A percentile compares a stretch with the other conserved stretches of the same genome.
Evolutionary conservation across 176 grass and related monocot species (phyloP).

Genomic region (Triticum timopheevii): DNA sequence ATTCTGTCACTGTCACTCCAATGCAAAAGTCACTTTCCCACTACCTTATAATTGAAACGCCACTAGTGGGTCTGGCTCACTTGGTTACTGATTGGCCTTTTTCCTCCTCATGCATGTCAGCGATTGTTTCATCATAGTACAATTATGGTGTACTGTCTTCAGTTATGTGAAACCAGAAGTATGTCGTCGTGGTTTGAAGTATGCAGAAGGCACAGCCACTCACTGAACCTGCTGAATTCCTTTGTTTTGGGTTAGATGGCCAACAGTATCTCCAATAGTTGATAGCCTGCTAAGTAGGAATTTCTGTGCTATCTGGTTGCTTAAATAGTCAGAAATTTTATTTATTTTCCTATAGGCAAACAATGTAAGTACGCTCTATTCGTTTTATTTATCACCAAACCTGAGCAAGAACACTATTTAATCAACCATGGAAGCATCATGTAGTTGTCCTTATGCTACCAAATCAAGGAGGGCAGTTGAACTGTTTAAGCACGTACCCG

Average conservation of each 20-base stretch:
- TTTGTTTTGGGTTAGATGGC: background rate
- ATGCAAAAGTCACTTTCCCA: slow-evolving; percentile 41
- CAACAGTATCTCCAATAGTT: background rate
- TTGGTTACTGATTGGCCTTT: slow-evolving; percentile 7
- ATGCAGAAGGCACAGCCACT: background rate
- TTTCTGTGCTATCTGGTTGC: background rate
- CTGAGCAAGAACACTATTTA: slow-evolving; percentile 26
- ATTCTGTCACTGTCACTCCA: slow-evolving; percentile 33
- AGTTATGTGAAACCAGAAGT: background rate
- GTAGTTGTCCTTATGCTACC: slow-evolving; percentile 42
- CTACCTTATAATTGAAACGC: slow-evolving; percentile 43
- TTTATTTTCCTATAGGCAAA: background rate
- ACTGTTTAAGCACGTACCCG: slow-evolving; percentile 33
- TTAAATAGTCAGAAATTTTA: background rate
- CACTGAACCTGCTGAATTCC: background rate
- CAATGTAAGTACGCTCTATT: background rate
- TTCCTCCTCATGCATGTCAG: slow-evolving; percentile 11
- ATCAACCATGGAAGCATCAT: slow-evolving; percentile 26
- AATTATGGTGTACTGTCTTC: background rate
- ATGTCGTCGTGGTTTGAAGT: background rate
- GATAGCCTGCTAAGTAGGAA: background rate
- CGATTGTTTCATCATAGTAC: background rate
- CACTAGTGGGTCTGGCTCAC: slow-evolving; percentile 21
- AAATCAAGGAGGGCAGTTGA: slow-evolving; percentile 55
- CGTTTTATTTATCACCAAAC: slow-evolving; percentile 11